A percentile compares a stretch with the other conserved stretches of the same genome.
Evolutionary conservation across 345 rosid species (phyloP).

Genomic region (Linum tenue): DNA sequence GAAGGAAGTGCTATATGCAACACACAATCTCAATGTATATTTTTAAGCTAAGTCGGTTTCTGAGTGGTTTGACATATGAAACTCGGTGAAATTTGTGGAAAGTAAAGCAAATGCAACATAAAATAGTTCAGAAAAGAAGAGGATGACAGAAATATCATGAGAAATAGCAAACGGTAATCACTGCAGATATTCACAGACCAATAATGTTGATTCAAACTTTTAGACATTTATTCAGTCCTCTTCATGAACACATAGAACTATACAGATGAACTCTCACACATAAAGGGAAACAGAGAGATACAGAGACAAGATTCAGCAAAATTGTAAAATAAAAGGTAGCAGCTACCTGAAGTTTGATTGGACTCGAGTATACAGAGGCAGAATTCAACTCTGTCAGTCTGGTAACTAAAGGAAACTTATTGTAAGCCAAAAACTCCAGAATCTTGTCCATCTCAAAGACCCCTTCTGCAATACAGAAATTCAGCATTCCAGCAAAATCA

Average conservation of each 20-base stretch:
- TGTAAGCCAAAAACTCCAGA: conserved; percentile 51
- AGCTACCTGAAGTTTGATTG: conserved; percentile 68
- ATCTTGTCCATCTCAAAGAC: conserved; percentile 39
- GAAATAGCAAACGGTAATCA: neutral
- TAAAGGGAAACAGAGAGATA: neutral
- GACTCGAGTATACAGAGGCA: conserved; percentile 61
- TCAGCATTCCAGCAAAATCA: neutral
- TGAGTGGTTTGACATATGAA: neutral
- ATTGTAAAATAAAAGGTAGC: conserved; percentile 5
- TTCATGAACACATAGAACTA: neutral
- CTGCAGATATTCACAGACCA: neutral
- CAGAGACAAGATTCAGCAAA: neutral
- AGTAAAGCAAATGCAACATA: too few species aligned
- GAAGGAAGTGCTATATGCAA: neutral
- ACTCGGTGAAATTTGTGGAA: too few species aligned
- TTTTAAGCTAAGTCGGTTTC: neutral
- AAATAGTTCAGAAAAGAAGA: neutral
- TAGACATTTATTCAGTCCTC: too few species aligned
- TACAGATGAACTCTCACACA: neutral
- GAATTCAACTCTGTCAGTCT: conserved; percentile 64
- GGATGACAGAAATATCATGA: neutral
- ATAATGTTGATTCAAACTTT: too few species aligned
- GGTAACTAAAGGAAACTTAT: conserved; percentile 78
- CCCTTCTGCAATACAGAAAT: conserved; percentile 49
- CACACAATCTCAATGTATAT: neutral